These are phyloP conservation scores for Podospora anserina DNA, from an alignment of 495 filamentous ascomycete species.

Conservation along the genomic window DNA sequence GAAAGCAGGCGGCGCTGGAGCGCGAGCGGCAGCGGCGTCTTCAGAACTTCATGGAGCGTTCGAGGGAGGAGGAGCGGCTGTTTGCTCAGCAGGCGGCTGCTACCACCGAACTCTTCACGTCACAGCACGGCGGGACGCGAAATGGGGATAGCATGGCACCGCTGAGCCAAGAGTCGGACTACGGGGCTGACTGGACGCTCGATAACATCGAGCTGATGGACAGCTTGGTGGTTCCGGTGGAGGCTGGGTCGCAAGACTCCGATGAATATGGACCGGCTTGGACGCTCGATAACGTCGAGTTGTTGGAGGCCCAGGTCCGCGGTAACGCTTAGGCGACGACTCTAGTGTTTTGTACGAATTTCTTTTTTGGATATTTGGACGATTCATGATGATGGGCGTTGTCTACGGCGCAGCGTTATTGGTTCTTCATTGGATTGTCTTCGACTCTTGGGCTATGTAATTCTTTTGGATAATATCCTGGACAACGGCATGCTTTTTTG, in stretches of 20 bases:
- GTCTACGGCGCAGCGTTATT: neutral
- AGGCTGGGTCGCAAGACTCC: neutral
- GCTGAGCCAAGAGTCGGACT: neutral
- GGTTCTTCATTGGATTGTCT: neutral
- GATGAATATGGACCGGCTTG: neutral
- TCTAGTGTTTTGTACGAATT: neutral
- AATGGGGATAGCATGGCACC: neutral
- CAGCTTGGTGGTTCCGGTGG: neutral
- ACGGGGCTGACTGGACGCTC: neutral
- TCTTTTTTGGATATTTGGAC: neutral
- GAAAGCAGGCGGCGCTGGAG: neutral
- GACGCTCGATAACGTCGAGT: neutral
- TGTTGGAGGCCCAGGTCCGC: neutral
- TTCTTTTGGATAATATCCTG: neutral
- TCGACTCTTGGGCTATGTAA: neutral
- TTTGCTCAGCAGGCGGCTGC: neutral
- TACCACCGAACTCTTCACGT: neutral
- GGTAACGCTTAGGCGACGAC: neutral
- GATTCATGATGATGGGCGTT: neutral
- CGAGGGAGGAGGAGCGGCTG: constrained; percentile 15
- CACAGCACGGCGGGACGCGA: neutral
- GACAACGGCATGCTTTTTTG: neutral
- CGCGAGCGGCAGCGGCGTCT: neutral
- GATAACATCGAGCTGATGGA: neutral
- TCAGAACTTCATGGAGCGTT: constrained; percentile 6